Evolutionary conservation across 2,329 filamentous ascomycete genomes (phyloP), one percentile per base, ranked within the genome.

Genomic region (Periconia sp.): DNA sequence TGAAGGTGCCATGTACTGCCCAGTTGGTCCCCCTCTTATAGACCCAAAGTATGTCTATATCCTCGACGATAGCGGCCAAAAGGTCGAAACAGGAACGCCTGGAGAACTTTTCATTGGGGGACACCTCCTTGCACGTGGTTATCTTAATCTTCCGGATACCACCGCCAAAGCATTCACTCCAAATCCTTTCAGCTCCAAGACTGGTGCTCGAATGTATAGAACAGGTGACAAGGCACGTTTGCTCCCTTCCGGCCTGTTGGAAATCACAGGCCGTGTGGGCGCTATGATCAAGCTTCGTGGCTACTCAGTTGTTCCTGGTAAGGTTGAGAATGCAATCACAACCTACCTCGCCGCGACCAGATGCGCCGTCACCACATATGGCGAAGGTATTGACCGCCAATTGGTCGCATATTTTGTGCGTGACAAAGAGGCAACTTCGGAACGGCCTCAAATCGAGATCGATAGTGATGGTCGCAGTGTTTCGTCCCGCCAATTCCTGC

Each of bases 211-310:
- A 18, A 89, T 91, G 85, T 91, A 92, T 68, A 82, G 83, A 53
- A 91, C 89, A 0, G 89, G 89, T 3, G 89, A 92, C 69, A 79
- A 85, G 49, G 89, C 88, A 0, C 81, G 87, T 2, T 72, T 90
- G 40, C 79, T 91, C 7, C 79, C 86, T 0, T 87, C 82, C 1
- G 89, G 89, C 1, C 76, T 86, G 6, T 78, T 92, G 8, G 88
- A 91, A 67, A 91, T 92, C 55, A 91, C 87, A 7, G 89, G 89
- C 33, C 84, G 89, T 48, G 86, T 90, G 1, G 88, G 88, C 14
- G 84, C 85, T 13, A 91, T 92, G 88, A 91, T 92, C 76, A 92
- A 92, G 74, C 82, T 91, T 11, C 84, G 89, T 53, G 89, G 89
- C 1, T 92, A 91, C 66, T 91, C 87, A 1, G 86, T 92, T 2